phyloP scores from a whole-genome alignment of 768 basidiomycete species.

The Boletus reticulatus region DNA sequence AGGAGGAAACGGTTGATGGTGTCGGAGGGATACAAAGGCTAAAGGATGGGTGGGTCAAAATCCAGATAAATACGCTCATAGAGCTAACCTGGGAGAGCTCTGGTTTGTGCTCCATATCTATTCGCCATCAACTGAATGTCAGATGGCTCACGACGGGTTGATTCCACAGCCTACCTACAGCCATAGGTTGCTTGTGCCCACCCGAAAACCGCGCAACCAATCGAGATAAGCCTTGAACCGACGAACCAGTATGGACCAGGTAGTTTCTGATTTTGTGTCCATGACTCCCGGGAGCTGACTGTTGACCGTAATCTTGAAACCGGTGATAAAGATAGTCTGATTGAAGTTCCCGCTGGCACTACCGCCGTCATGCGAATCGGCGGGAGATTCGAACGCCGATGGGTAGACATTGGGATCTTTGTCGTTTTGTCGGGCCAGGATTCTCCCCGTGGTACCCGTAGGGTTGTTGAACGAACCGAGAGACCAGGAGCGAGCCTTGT shows the following conservation, averaged over 20 bases:
- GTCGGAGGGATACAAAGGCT: conserved; percentile 2
- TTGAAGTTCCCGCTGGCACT: background rate
- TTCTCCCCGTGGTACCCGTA: background rate
- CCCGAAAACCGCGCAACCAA: background rate
- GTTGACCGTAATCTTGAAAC: background rate
- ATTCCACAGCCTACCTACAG: background rate
- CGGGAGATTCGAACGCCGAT: background rate
- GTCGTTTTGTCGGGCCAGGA: background rate
- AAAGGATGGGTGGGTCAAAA: background rate
- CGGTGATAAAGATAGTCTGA: background rate
- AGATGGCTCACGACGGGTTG: background rate
- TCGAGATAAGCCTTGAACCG: background rate
- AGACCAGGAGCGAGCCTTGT: conserved; percentile 1
- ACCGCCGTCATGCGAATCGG: background rate
- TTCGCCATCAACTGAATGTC: background rate
- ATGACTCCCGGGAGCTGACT: background rate
- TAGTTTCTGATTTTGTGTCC: background rate
- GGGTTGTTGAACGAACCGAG: background rate
- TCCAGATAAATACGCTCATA: background rate
- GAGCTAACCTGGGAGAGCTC: background rate
- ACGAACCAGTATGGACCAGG: background rate
- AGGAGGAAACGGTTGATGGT: background rate
- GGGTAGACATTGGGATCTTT: background rate
- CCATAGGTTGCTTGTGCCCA: background rate
- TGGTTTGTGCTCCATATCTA: background rate